phyloP scores from a whole-genome alignment of 2,329 filamentous ascomycete species.

The Daldinia sp. region DNA sequence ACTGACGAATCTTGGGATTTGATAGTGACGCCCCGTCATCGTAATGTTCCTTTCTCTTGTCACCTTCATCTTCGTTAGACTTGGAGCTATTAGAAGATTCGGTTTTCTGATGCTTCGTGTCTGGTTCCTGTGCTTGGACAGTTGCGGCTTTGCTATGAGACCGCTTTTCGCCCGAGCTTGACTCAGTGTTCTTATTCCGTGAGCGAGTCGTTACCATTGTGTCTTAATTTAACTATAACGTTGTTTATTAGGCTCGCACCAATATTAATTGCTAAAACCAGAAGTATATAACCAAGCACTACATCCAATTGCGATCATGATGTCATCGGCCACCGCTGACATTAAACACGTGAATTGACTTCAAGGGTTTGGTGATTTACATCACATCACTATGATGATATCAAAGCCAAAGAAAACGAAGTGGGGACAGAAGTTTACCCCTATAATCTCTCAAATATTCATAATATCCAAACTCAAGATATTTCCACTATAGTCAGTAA shows the following conservation, averaged over 20 bases:
- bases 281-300: not conserved
- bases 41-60: not conserved
- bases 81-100: not conserved
- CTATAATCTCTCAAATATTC: not conserved
- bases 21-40: not conserved
- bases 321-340: not conserved
- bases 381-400: slow-evolving; percentile 21
- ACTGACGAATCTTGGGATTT: slow-evolving; percentile 19
- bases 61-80: not conserved
- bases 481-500: not conserved
- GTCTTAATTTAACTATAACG: not conserved
- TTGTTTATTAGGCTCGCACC: not conserved
- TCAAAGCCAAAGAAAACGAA: slow-evolving; percentile 5
- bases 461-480: not conserved
- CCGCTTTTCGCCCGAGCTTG: slow-evolving; percentile 22
- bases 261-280: not conserved
- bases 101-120: slow-evolving; percentile 16
- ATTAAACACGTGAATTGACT: not conserved
- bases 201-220: slow-evolving; percentile 36
- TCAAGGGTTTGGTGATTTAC: not conserved
- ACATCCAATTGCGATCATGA: not conserved
- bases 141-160: slow-evolving; percentile 21
- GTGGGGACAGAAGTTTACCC: slow-evolving; percentile 4
- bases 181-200: slow-evolving; percentile 22
- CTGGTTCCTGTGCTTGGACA: slow-evolving; percentile 13